These are phyloP conservation scores for Symbiodinium natans DNA, from an alignment of 73 alveolate genomes.

Conservation along the genomic window DNA sequence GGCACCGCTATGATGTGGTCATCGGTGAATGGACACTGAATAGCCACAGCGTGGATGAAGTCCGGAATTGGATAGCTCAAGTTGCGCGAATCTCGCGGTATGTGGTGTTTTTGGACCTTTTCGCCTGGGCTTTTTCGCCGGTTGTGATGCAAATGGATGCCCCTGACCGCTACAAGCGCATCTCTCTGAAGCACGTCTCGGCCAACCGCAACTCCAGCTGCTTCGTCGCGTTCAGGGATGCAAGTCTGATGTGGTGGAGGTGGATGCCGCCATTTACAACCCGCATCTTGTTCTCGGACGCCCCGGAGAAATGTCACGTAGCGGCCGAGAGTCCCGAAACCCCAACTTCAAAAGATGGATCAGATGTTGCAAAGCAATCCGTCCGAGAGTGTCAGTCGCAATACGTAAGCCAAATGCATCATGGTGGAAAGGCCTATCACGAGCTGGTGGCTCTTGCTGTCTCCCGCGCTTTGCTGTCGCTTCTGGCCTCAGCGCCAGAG, in stretches of 20 bases:
- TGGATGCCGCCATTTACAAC: not conserved
- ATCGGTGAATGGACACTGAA: not conserved
- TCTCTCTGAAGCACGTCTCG: not conserved
- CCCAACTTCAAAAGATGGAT: not conserved
- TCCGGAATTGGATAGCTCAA: not conserved
- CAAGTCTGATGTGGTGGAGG: not conserved
- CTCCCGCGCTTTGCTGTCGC: not conserved
- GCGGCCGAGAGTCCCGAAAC: not conserved
- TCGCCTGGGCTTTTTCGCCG: not conserved
- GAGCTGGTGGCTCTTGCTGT: not conserved
- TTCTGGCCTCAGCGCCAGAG: not conserved
- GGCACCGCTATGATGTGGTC: not conserved
- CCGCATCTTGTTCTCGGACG: not conserved
- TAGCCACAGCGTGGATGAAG: not conserved
- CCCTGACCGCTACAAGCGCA: not conserved
- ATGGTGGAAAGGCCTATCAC: not conserved
- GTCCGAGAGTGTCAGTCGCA: not conserved
- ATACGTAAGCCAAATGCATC: not conserved
- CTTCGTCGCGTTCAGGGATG: not conserved
- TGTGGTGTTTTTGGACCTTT: not conserved
- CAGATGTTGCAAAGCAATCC: too few species aligned
- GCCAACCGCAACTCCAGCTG: not conserved
- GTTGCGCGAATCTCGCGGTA: not conserved
- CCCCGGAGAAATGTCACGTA: not conserved
- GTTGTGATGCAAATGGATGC: not conserved